A percentile compares a stretch with the other conserved stretches of the same genome.
phyloP scores from a whole-genome alignment of 805 yeast genomes.

The Wickerhamomyces queroliae region DNA sequence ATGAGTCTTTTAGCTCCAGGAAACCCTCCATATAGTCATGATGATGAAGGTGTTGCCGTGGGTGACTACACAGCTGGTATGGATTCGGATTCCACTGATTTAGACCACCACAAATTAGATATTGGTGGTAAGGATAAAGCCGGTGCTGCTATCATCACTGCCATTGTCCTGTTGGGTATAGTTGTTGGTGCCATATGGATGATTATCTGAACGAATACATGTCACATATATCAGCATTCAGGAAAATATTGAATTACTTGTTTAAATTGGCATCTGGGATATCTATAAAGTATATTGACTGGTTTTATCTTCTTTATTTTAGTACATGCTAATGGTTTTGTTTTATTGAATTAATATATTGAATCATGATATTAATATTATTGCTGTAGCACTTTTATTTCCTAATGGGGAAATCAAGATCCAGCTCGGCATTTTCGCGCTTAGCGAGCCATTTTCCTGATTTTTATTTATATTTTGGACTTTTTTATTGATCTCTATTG shows the following conservation, averaged over 20 bases:
- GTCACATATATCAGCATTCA: too few relatives aligned
- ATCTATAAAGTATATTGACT: too few relatives aligned
- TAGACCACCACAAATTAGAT: slow-evolving; percentile 30
- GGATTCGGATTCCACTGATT: slow-evolving; percentile 29
- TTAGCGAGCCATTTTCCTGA: not conserved
- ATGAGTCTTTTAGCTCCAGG: slow-evolving; percentile 38
- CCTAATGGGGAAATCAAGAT: slow-evolving; percentile 1
- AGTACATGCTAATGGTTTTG: too few relatives aligned
- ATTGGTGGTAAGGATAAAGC: slow-evolving; percentile 63
- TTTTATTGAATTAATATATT: not conserved
- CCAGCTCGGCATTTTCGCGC: not conserved
- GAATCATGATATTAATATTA: not conserved
- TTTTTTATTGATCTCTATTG: not conserved
- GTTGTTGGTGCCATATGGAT: slow-evolving; percentile 77
- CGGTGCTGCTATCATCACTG: slow-evolving; percentile 87
- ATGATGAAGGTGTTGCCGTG: slow-evolving; percentile 43
- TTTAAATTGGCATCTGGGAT: too few relatives aligned
- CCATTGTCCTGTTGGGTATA: slow-evolving; percentile 51
- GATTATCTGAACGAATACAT: slow-evolving; percentile 43
- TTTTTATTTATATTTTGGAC: not conserved
- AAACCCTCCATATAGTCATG: slow-evolving; percentile 43
- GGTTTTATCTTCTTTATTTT: too few relatives aligned
- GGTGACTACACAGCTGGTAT: slow-evolving; percentile 51
- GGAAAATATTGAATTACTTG: too few relatives aligned
- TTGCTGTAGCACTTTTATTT: not conserved